Evolutionary conservation across 108 stramenopile genomes (phyloP).

Genomic region (Seminavis robusta): DNA sequence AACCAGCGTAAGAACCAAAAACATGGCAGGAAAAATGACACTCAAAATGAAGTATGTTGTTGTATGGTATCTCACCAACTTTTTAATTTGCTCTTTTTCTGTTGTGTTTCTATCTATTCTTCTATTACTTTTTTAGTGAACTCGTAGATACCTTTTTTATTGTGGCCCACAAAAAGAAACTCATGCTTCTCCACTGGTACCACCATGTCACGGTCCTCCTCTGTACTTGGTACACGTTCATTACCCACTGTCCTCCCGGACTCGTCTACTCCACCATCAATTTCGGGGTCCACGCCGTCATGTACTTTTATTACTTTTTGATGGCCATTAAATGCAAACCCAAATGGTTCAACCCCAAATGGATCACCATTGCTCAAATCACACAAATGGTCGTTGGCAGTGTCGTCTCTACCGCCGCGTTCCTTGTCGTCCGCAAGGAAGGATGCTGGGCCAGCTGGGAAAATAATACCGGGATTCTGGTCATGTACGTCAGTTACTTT

Average conservation of each 20-base stretch:
- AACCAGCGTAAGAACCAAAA: slow-evolving; percentile 84
- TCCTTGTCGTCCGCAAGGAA: slow-evolving; percentile 14
- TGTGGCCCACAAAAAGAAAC: slow-evolving; percentile 93
- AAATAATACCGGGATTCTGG: slow-evolving; percentile 76
- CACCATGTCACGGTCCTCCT: slow-evolving; percentile 95
- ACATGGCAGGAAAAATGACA: no score
- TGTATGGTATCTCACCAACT: neutral
- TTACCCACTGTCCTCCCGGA: slow-evolving; percentile 71
- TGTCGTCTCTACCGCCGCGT: slow-evolving; percentile 41
- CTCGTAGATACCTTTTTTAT: slow-evolving; percentile 96
- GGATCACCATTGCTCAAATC: slow-evolving; percentile 85
- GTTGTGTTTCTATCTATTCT: neutral
- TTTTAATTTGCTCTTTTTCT: neutral
- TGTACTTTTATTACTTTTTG: slow-evolving; percentile 98
- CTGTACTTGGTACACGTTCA: slow-evolving; percentile 96
- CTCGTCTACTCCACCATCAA: slow-evolving; percentile 98
- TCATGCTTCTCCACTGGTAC: slow-evolving; percentile 97
- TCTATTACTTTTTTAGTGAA: slow-evolving; percentile 45
- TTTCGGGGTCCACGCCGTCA: slow-evolving; percentile 96
- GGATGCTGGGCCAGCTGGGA: slow-evolving; percentile 57
- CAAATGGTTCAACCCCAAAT: slow-evolving; percentile 77
- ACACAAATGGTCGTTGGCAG: slow-evolving; percentile 94
- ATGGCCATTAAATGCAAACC: slow-evolving; percentile 80
- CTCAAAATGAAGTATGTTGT: no score
- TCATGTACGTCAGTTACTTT: slow-evolving; percentile 89